These are phyloP conservation scores for Hippophae gyantsensis DNA, from an alignment of 306 rosid species.

Conservation along the genomic window DNA sequence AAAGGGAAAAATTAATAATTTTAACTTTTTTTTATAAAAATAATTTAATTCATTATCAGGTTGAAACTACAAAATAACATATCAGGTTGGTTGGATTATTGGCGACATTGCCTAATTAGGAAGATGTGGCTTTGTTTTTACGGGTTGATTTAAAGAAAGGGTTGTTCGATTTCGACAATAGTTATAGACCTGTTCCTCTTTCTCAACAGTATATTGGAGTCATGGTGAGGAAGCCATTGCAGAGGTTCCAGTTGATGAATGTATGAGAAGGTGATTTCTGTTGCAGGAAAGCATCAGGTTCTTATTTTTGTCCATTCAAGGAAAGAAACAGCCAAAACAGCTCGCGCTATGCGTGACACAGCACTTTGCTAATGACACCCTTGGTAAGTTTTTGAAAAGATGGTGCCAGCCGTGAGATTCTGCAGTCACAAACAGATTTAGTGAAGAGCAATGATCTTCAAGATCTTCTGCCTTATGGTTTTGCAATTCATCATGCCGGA, in stretches of 20 bases:
- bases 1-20: no score
- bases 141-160: conserved; percentile 72
- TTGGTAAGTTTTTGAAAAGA: conserved; percentile 87
- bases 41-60: conserved; percentile 25
- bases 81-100: conserved; percentile 92
- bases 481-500: conserved; percentile 97
- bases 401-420: conserved; percentile 96
- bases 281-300: conserved; percentile 94
- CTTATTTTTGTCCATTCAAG: conserved; percentile 95
- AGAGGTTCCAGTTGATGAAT: conserved; percentile 98
- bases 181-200: conserved; percentile 94
- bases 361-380: conserved; percentile 93
- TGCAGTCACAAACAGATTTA: conserved; percentile 83
- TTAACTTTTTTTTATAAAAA: no score
- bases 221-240: conserved; percentile 86
- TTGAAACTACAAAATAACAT: conserved; percentile 80
- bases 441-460: conserved; percentile 91
- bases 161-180: conserved; percentile 70
- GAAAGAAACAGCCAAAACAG: conserved; percentile 97
- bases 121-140: conserved; percentile 83
- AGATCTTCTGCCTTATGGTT: conserved; percentile 92
- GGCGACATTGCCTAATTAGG: conserved; percentile 86
- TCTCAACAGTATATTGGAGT: conserved; percentile 92
- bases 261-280: conserved; percentile 90
- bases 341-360: conserved; percentile 84